These are phyloP conservation scores for Brassica nigra DNA, from an alignment of 345 rosid genomes.

Conservation along the genomic window DNA sequence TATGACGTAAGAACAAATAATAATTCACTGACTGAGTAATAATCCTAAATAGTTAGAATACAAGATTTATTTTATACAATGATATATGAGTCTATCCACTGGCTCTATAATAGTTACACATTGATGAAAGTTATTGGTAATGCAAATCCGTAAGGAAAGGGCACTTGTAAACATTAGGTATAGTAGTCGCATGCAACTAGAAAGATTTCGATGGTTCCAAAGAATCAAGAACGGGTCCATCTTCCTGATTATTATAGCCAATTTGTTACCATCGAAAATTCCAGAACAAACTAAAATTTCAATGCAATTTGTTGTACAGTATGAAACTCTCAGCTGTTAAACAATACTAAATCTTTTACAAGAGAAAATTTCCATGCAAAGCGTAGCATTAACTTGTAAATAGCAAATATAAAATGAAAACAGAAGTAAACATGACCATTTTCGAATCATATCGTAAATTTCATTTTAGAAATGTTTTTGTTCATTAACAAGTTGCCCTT, in stretches of 20 bases:
- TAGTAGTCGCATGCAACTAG: constrained; percentile 26
- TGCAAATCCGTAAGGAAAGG: background rate
- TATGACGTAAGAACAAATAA: no score
- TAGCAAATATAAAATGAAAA: background rate
- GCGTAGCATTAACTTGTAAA: background rate
- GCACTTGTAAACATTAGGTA: constrained; percentile 21
- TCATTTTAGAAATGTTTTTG: background rate
- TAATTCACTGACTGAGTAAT: no score
- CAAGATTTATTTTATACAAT: no score
- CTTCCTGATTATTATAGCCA: constrained; percentile 8
- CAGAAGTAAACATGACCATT: background rate
- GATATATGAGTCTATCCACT: background rate
- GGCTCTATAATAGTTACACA: background rate
- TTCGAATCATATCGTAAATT: background rate
- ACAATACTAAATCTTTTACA: background rate
- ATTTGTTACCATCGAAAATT: background rate
- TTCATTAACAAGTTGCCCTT: constrained; percentile 24
- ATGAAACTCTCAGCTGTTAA: background rate
- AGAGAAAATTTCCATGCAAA: background rate
- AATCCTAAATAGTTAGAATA: no score
- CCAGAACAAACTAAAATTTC: background rate
- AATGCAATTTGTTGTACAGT: background rate
- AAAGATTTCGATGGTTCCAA: constrained; percentile 25
- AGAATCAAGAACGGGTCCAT: constrained; percentile 34
- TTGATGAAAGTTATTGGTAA: background rate